Conservation (phyloP, 2,329 filamentous ascomycete genomes). For the Tolypocladium nubicola region DNA sequence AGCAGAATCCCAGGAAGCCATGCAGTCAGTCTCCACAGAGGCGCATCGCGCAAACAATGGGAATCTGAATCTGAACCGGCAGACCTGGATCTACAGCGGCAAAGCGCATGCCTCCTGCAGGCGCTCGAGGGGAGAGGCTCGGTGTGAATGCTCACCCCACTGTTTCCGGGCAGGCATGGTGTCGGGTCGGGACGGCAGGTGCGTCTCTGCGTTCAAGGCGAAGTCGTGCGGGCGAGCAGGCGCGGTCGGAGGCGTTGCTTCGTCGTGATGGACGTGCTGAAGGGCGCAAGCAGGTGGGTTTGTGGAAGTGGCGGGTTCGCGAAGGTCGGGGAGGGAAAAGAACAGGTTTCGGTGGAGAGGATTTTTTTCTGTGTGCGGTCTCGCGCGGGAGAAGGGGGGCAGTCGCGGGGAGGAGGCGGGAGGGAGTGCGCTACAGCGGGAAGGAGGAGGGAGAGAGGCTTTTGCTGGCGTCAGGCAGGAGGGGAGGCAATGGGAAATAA, state of each 20-base stretch:
- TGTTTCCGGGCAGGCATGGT: constrained; percentile 32
- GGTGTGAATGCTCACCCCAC: constrained; percentile 26
- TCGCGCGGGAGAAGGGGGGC: background rate
- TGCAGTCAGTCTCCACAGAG: constrained; percentile 1
- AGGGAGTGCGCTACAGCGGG: background rate
- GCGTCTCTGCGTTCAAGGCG: background rate
- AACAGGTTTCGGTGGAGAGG: background rate
- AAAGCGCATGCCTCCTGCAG: background rate
- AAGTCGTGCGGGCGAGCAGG: background rate
- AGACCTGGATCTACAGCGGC: background rate
- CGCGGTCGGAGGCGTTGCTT: background rate
- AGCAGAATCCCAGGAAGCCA: background rate
- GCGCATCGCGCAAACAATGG: background rate
- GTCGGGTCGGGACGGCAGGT: constrained; percentile 8
- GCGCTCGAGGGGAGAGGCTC: background rate
- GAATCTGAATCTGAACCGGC: constrained; percentile 1
- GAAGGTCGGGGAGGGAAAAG: background rate
- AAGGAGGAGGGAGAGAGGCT: background rate
- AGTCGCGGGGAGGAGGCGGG: background rate
- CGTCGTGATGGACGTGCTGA: background rate
- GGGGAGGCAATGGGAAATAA: background rate
- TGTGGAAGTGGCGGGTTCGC: background rate
- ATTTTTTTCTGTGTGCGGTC: constrained; percentile 1
- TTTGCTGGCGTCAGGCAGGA: background rate
- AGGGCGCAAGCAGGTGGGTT: background rate